These are phyloP conservation scores for Leccinum uliginosum DNA, from an alignment of 768 basidiomycete species.

Conservation along the genomic window DNA sequence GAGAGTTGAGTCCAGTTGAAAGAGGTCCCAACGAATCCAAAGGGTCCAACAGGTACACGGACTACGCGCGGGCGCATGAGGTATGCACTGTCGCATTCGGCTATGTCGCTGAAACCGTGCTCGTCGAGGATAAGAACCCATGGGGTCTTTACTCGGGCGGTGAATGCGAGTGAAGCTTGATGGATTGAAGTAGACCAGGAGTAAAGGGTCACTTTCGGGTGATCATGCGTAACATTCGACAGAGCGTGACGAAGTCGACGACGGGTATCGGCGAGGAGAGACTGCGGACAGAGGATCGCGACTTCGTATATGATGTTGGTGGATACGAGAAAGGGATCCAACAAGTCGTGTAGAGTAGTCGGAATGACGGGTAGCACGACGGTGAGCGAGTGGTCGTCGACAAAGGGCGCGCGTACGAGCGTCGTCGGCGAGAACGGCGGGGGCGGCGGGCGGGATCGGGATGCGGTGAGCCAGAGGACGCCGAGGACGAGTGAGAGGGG, in stretches of 20 bases:
- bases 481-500: background rate
- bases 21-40: slow-evolving; percentile 26
- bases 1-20: slow-evolving; percentile 29
- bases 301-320: slow-evolving; percentile 40
- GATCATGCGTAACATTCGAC: slow-evolving; percentile 24
- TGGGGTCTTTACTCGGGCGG: slow-evolving; percentile 39
- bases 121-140: slow-evolving; percentile 54
- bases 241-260: slow-evolving; percentile 33
- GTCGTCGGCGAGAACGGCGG: background rate
- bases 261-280: slow-evolving; percentile 33
- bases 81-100: slow-evolving; percentile 29
- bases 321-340: slow-evolving; percentile 37
- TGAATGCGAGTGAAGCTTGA: slow-evolving; percentile 32
- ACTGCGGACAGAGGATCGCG: slow-evolving; percentile 42
- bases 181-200: slow-evolving; percentile 24
- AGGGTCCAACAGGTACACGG: slow-evolving; percentile 40
- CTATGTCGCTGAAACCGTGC: slow-evolving; percentile 35
- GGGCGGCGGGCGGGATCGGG: background rate
- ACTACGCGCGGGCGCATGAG: slow-evolving; percentile 41
- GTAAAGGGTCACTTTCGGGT: slow-evolving; percentile 42
- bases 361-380: slow-evolving; percentile 46
- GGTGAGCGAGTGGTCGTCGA: slow-evolving; percentile 37
- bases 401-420: slow-evolving; percentile 1
- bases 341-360: slow-evolving; percentile 27
- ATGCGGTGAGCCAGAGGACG: slow-evolving; percentile 12